Conservation (phyloP, 176 grass and related monocot species). For the Neostapfia colusana region DNA sequence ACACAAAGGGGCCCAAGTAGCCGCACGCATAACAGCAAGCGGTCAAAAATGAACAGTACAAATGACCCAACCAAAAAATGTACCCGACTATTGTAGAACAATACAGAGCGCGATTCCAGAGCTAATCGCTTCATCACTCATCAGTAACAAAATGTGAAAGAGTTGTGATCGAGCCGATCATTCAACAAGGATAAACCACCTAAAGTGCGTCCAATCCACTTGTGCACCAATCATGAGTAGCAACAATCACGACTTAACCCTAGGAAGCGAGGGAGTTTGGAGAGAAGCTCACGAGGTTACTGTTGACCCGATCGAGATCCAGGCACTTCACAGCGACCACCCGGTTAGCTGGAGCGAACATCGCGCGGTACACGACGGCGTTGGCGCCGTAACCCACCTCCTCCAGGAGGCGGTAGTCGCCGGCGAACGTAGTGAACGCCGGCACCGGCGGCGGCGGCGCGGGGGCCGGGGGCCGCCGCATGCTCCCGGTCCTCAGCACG, state of each 20-base stretch:
- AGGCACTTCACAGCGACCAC: constrained; percentile 87
- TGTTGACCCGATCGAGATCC: constrained; percentile 91
- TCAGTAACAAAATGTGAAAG: background rate
- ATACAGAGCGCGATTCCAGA: background rate
- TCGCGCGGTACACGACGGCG: constrained; percentile 81
- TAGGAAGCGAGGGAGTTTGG: background rate
- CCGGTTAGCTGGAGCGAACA: constrained; percentile 65
- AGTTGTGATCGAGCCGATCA: background rate
- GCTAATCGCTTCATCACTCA: background rate
- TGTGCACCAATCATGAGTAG: background rate
- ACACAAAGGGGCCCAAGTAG: background rate
- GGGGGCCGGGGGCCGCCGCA: constrained; percentile 14
- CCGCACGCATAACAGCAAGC: background rate
- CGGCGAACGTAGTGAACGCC: constrained; percentile 47
- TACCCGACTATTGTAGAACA: background rate
- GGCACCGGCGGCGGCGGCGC: constrained; percentile 5
- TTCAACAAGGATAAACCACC: background rate
- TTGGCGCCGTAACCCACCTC: constrained; percentile 94
- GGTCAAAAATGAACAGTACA: background rate
- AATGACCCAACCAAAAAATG: background rate
- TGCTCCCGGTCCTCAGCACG: constrained; percentile 19
- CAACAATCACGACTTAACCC: constrained; percentile 9
- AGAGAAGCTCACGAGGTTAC: constrained; percentile 72
- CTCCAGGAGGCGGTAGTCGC: constrained; percentile 74
- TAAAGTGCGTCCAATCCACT: background rate